These are phyloP conservation scores for Patellifolia procumbens DNA, from an alignment of 179 eudicot species.

Conservation along the genomic window DNA sequence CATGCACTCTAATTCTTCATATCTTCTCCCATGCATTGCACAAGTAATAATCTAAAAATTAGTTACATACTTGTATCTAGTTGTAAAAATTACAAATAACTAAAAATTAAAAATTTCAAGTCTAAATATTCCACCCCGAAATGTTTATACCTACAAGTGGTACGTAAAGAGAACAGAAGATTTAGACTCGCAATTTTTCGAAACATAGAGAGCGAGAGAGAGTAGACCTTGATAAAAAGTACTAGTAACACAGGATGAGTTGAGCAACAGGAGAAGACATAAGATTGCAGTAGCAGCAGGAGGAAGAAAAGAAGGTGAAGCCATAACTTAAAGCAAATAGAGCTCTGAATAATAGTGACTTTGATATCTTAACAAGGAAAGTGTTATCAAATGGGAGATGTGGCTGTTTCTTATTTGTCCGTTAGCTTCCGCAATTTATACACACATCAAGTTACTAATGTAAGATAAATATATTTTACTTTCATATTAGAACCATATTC, in stretches of 20 bases:
- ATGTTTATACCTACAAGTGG: too few relatives aligned
- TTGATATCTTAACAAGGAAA: constrained; percentile 3
- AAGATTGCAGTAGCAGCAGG: not conserved
- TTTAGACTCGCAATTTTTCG: not conserved
- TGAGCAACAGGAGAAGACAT: not conserved
- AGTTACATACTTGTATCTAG: too few relatives aligned
- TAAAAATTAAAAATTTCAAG: too few relatives aligned
- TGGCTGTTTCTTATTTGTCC: constrained; percentile 19
- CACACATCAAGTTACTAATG: constrained; percentile 1
- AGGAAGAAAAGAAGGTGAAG: not conserved
- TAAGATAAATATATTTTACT: not conserved
- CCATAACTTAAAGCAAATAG: constrained; percentile 14
- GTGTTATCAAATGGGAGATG: not conserved
- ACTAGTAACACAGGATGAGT: not conserved
- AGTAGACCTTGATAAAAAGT: not conserved
- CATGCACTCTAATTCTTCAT: too few relatives aligned
- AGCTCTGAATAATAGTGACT: not conserved
- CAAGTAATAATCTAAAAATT: too few relatives aligned
- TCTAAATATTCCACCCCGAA: too few relatives aligned
- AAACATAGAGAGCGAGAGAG: not conserved
- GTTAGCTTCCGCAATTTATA: constrained; percentile 10
- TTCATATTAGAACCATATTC: not conserved
- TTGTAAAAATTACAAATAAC: too few relatives aligned
- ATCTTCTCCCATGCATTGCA: too few relatives aligned
- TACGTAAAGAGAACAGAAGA: too few relatives aligned